These are phyloP conservation scores for Haematococcus lacustris DNA, from an alignment of 139 green algal genomes.

Conservation along the genomic window DNA sequence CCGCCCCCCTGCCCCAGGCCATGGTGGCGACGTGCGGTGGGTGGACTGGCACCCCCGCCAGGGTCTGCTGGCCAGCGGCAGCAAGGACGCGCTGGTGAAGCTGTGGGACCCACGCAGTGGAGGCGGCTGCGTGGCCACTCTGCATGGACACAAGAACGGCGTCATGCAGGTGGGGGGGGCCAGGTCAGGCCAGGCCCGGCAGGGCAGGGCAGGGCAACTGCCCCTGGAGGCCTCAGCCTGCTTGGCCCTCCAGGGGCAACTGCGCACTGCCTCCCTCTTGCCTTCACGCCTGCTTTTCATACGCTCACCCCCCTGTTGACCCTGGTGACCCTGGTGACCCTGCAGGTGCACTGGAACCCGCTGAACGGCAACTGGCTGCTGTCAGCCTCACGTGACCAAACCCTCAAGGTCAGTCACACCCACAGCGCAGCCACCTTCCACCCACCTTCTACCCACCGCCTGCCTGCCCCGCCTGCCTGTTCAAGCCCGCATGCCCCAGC, in stretches of 20 bases:
- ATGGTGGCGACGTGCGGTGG: conserved; percentile 85
- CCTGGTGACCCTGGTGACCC: neutral
- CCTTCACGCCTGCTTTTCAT: neutral
- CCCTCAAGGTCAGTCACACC: conserved; percentile 56
- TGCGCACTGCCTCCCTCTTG: too few species aligned
- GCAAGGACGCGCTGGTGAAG: conserved; percentile 87
- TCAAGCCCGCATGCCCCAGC: too few species aligned
- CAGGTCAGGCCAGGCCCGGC: neutral
- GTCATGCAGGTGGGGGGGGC: conserved; percentile 47
- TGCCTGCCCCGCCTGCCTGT: too few species aligned
- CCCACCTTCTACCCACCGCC: too few species aligned
- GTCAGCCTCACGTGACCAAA: conserved; percentile 64
- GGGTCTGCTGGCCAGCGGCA: conserved; percentile 64
- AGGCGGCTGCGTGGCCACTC: conserved; percentile 38
- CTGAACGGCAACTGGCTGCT: conserved; percentile 83
- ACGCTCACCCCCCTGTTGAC: neutral
- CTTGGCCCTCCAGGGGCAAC: too few species aligned
- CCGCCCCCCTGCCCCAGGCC: too few species aligned
- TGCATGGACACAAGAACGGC: conserved; percentile 84
- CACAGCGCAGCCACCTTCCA: too few species aligned
- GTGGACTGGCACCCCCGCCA: conserved; percentile 87
- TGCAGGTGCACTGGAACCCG: conserved; percentile 66
- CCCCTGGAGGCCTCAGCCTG: too few species aligned
- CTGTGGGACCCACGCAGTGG: conserved; percentile 73
- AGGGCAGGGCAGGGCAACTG: neutral